Evolutionary conservation across 148 eudicot genomes (phyloP), one percentile per base, ranked within the genome.

Genomic region (Chenopodium berlandieri): DNA sequence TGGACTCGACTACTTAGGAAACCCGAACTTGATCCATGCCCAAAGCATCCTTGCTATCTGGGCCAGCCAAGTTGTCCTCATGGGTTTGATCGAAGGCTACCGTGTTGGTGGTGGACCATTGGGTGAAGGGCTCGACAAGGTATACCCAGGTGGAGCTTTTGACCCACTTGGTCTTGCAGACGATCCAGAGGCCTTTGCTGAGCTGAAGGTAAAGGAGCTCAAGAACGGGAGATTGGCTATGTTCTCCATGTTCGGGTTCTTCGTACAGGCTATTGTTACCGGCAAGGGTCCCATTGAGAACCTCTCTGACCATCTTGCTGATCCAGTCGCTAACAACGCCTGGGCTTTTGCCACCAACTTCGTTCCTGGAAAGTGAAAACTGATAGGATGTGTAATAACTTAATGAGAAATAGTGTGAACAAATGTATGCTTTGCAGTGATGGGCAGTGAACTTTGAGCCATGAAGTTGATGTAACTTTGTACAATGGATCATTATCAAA

Each of bases 161-260:
- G 92, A 90, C 90, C 92, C 90, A 14, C 78, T 90, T 48, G 92
- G 91, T 14, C 68, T 88, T 72, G 92, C 92, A 2, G 92, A 90
- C 68, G 92, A 90, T 66, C 92, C 92, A 0, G 92, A 90, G 19
- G 90, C 90, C 34, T 87, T 88, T 32, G 90, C 92, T 4, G 92
- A 90, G 78, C 72, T 88, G 73, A 90, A 90, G 87, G 91, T 90
- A 0, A 90, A 90, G 85, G 93, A 89, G 79, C 32, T 90, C 79
- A 90, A 90, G 93, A 90, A 90, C 54, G 91, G 91, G 7, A 81
- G 91, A 70, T 56, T 90, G 80, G 91, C 91, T 23, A 90, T 90
- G 93, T 87, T 87, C 78, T 90, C 93, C 19, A 87, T 87, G 91
- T 90, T 90, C 37, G 93, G 91, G 44, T 90, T 84, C 91, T 90